These are phyloP conservation scores for Epichloe sp. DNA, from an alignment of 2,329 filamentous ascomycete genomes.

Conservation along the genomic window DNA sequence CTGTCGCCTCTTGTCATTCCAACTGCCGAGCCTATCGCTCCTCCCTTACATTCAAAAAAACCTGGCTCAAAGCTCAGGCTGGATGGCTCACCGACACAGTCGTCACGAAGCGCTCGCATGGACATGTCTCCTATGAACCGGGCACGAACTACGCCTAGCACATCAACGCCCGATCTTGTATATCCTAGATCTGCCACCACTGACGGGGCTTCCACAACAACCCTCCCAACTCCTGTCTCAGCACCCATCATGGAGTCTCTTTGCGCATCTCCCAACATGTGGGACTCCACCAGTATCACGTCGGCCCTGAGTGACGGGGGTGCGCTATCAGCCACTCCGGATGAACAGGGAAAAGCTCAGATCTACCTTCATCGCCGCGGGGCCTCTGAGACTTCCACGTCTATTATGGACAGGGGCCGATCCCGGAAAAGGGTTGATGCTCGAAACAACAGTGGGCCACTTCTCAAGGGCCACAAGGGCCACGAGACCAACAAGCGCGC, in stretches of 20 bases:
- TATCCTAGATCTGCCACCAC: conserved; percentile 31
- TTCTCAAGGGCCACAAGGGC: conserved; percentile 26
- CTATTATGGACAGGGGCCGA: conserved; percentile 48
- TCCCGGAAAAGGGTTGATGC: conserved; percentile 39
- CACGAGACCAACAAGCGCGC: conserved; percentile 28
- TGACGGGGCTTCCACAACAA: conserved; percentile 23
- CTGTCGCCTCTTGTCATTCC: conserved; percentile 47
- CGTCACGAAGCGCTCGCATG: conserved; percentile 27
- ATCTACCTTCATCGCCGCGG: conserved; percentile 33
- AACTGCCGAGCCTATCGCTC: conserved; percentile 2
- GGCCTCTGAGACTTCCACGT: conserved; percentile 41
- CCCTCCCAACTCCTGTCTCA: conserved; percentile 36
- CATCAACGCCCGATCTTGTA: conserved; percentile 24
- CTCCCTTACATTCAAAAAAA: conserved; percentile 19
- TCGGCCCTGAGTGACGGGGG: conserved; percentile 1
- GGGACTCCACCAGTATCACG: conserved; percentile 19
- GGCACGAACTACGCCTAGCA: conserved; percentile 25
- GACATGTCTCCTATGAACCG: conserved; percentile 35
- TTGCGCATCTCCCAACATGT: conserved; percentile 30
- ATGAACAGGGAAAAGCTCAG: conserved; percentile 1
- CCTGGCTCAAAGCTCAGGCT: conserved; percentile 33
- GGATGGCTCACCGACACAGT: conserved; percentile 28
- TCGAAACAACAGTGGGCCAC: conserved; percentile 22
- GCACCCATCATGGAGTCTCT: conserved; percentile 29
- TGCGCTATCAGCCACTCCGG: conserved; percentile 6